Percentiles rank a stretch among this genome's conserved stretches.
Evolutionary conservation across 306 rosid species (phyloP).

Genomic region (Pterocarpus santalinus): DNA sequence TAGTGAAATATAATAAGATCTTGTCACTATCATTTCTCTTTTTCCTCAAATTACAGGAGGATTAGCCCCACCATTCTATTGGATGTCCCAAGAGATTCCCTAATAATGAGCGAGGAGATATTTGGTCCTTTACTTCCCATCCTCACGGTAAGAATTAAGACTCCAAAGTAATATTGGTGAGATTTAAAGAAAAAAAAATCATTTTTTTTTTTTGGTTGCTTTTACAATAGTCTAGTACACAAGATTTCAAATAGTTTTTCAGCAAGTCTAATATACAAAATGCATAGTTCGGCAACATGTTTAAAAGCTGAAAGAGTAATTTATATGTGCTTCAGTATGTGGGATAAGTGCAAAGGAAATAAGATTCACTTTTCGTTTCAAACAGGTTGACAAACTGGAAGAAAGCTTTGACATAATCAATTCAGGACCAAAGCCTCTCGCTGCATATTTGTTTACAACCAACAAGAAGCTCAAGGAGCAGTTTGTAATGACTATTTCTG

Average conservation of each 20-base stretch:
- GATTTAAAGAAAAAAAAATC: neutral
- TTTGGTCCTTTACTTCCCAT: constrained; percentile 99
- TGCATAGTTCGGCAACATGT: neutral
- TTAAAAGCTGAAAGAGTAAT: constrained; percentile 11
- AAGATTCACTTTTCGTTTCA: constrained; percentile 26
- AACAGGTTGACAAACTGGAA: constrained; percentile 86
- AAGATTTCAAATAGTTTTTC: neutral
- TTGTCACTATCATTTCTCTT: constrained; percentile 33
- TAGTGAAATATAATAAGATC: constrained; percentile 26
- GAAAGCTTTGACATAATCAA: constrained; percentile 80
- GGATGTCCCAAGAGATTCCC: constrained; percentile 81
- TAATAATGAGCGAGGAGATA: constrained; percentile 90
- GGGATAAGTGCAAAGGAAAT: neutral
- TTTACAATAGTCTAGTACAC: neutral
- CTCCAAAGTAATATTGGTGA: neutral
- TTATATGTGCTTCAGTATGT: constrained; percentile 1
- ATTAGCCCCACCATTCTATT: constrained; percentile 92
- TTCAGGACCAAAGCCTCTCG: constrained; percentile 93
- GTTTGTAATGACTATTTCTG: constrained; percentile 75
- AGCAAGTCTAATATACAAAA: neutral
- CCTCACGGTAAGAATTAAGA: constrained; percentile 69
- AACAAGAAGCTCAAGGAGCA: constrained; percentile 77
- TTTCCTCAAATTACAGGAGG: constrained; percentile 62
- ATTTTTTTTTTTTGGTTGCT: neutral
- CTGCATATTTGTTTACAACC: constrained; percentile 92